Percentiles rank a stretch among this genome's conserved stretches.
Conservation (phyloP, 306 rosid genomes). For the Acacia acuminata region DNA sequence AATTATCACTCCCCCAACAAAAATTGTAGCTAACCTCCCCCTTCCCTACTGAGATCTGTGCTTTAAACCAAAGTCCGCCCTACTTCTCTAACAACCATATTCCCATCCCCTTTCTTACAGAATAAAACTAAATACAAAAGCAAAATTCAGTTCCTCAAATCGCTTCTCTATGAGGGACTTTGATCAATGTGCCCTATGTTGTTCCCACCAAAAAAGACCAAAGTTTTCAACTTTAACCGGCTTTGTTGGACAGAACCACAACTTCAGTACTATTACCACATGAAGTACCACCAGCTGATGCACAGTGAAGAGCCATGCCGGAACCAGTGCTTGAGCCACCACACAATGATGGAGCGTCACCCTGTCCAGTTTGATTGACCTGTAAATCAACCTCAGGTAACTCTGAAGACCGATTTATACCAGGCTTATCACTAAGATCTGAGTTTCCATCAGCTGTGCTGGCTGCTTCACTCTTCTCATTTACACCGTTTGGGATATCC, state of each 20-base stretch:
- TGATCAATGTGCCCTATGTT: neutral
- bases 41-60: conserved; percentile 12
- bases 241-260: conserved; percentile 51
- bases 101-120: neutral
- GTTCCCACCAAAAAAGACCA: conserved; percentile 25
- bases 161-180: conserved; percentile 9
- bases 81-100: conserved; percentile 16
- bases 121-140: neutral
- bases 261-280: conserved; percentile 44
- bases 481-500: conserved; percentile 20
- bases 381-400: conserved; percentile 39
- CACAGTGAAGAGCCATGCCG: conserved; percentile 47
- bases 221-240: conserved; percentile 48
- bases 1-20: conserved; percentile 13
- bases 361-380: conserved; percentile 39
- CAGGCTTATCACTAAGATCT: conserved; percentile 15
- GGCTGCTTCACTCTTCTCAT: conserved; percentile 22
- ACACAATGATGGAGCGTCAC: conserved; percentile 33
- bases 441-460: conserved; percentile 6
- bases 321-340: conserved; percentile 36
- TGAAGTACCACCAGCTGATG: conserved; percentile 46
- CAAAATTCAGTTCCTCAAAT: conserved; percentile 4
- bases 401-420: conserved; percentile 34
- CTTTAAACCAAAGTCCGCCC: conserved; percentile 18
- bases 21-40: conserved; percentile 34